Evolutionary conservation across 176 grass and related monocot genomes (phyloP).

Genomic region (Bothriochloa decipiens): DNA sequence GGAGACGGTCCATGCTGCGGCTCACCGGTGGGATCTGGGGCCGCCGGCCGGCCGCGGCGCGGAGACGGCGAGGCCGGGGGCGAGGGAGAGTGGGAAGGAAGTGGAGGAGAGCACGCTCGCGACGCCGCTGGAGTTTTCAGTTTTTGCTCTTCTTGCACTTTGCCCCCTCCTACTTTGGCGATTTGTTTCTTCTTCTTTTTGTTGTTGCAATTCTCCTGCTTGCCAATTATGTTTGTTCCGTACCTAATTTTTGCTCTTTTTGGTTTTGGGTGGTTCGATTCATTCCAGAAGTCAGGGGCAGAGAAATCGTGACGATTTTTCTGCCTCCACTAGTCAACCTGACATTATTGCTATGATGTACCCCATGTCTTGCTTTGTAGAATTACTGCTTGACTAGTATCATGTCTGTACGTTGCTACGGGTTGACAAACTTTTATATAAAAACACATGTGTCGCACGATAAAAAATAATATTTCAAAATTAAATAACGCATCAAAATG

Average conservation of each 20-base stretch:
- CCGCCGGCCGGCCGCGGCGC: slow-evolving; percentile 39
- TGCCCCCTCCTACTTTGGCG: neutral
- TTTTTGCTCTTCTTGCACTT: slow-evolving; percentile 27
- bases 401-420: no score
- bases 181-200: neutral
- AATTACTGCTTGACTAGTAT: no score
- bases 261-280: neutral
- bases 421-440: no score
- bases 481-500: no score
- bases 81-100: slow-evolving; percentile 55
- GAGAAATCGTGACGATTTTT: neutral
- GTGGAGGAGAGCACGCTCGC: slow-evolving; percentile 51
- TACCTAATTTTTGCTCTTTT: neutral
- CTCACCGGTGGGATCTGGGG: slow-evolving; percentile 54
- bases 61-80: slow-evolving; percentile 48
- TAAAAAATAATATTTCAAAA: no score
- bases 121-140: slow-evolving; percentile 45
- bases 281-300: neutral
- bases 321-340: no score
- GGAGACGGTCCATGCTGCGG: slow-evolving; percentile 69
- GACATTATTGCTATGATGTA: no score
- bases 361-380: no score
- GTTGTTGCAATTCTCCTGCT: neutral
- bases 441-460: no score
- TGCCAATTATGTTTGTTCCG: neutral